Percentiles rank a stretch among this genome's conserved stretches.
Conservation (phyloP, 2,329 filamentous ascomycete species). For the Trichoderma pleuroti region DNA sequence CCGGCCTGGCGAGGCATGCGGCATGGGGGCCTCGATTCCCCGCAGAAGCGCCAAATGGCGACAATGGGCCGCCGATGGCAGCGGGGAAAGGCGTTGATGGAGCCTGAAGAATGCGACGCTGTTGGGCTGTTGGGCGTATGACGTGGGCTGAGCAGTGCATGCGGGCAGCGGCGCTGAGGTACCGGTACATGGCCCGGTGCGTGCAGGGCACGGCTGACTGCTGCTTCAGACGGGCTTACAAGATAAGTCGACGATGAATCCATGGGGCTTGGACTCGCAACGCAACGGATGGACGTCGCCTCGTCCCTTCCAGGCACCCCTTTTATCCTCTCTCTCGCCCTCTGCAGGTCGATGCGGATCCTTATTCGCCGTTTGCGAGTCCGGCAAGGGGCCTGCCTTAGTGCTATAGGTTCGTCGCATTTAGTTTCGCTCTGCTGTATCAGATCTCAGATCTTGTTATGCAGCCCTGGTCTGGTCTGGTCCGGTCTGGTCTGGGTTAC, state of each 20-base stretch:
- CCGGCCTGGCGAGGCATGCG: background rate
- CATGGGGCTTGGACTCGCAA: background rate
- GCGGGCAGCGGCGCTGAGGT: background rate
- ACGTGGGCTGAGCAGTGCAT: constrained; percentile 10
- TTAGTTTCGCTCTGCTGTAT: constrained; percentile 1
- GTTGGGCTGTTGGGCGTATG: background rate
- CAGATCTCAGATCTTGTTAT: constrained; percentile 16
- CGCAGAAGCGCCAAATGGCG: background rate
- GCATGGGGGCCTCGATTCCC: background rate
- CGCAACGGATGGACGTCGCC: background rate
- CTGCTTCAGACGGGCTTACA: background rate
- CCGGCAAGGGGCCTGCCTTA: constrained; percentile 6
- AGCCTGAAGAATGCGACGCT: background rate
- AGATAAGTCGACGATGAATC: background rate
- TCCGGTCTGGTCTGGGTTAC: background rate
- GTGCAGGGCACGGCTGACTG: background rate
- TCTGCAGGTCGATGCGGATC: background rate
- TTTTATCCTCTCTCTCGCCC: background rate
- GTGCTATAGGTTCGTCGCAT: constrained; percentile 1
- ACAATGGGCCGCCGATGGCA: background rate
- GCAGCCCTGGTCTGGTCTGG: background rate
- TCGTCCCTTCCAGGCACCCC: background rate
- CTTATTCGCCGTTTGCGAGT: background rate
- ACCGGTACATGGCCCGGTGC: background rate
- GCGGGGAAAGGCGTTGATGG: background rate